Percentiles rank a stretch among this genome's conserved stretches.
phyloP scores from a whole-genome alignment of 176 grass and related monocot species.

The Avena eriantha region DNA sequence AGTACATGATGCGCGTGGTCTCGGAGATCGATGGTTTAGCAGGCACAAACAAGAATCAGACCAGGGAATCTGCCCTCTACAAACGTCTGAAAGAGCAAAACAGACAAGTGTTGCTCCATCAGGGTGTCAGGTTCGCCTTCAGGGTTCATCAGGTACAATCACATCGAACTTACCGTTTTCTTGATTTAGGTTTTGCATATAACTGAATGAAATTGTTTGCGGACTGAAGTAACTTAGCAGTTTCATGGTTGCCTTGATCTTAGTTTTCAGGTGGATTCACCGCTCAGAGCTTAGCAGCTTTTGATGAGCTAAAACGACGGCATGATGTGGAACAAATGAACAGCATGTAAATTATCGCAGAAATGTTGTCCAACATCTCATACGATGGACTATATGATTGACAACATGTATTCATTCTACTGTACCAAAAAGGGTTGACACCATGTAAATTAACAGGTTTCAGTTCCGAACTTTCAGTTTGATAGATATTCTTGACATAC shows the following conservation, averaged over 20 bases:
- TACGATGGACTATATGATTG: not conserved
- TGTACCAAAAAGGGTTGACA: not conserved
- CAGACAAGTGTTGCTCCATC: constrained; percentile 67
- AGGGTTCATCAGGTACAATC: constrained; percentile 68
- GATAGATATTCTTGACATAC: not conserved
- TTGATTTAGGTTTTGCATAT: not conserved
- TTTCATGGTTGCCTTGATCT: not conserved
- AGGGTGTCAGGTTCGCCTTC: constrained; percentile 77
- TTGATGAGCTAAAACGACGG: constrained; percentile 64
- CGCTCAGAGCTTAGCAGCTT: constrained; percentile 54
- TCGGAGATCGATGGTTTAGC: constrained; percentile 59
- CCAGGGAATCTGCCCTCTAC: constrained; percentile 10
- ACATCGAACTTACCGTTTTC: not conserved
- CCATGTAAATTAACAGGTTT: constrained; percentile 12
- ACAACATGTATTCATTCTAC: not conserved
- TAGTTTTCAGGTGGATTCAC: constrained; percentile 72
- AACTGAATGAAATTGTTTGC: not conserved
- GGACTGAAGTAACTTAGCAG: not conserved
- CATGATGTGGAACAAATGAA: constrained; percentile 2
- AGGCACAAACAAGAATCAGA: not conserved
- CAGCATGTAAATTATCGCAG: not conserved
- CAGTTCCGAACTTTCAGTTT: not conserved
- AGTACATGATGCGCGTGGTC: constrained; percentile 68
- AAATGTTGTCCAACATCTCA: not conserved
- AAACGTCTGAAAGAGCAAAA: constrained; percentile 58